Conservation (phyloP, 768 basidiomycete species). For the Tricholoma bakamatsutake region DNA sequence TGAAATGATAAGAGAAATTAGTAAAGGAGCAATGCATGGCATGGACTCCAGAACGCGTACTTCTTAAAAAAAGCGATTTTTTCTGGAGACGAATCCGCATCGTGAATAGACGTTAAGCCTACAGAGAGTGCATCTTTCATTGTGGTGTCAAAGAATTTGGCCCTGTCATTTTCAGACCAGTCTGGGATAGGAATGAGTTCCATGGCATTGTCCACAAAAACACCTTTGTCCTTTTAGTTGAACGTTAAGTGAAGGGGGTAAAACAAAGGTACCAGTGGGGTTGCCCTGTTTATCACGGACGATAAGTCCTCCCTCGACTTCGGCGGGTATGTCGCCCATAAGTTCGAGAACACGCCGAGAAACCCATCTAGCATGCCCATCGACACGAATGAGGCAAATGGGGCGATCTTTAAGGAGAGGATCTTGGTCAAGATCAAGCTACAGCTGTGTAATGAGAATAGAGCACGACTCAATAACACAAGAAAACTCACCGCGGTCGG, state of each 20-base stretch:
- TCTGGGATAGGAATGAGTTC: conserved; percentile 59
- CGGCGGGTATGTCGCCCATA: conserved; percentile 53
- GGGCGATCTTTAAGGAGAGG: conserved; percentile 60
- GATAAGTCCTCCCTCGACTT: conserved; percentile 72
- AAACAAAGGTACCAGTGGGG: conserved; percentile 51
- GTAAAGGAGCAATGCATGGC: not conserved
- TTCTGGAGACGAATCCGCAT: conserved; percentile 52
- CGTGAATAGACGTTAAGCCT: conserved; percentile 85
- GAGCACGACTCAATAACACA: not conserved
- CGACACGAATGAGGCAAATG: conserved; percentile 72
- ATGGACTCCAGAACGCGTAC: conserved; percentile 30
- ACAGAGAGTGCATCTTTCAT: conserved; percentile 64
- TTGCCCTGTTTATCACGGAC: conserved; percentile 53
- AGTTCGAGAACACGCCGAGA: conserved; percentile 65
- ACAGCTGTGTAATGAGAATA: not conserved
- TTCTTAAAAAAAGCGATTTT: conserved; percentile 59
- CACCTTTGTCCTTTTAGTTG: conserved; percentile 30
- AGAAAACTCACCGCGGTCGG: conserved; percentile 57
- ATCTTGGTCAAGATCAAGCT: conserved; percentile 74
- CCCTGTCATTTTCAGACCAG: conserved; percentile 53
- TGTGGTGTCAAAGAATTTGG: conserved; percentile 57
- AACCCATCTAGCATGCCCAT: conserved; percentile 86
- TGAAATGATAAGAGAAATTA: not conserved
- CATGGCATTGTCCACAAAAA: conserved; percentile 90
- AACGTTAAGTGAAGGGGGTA: not conserved